phyloP scores from a whole-genome alignment of 108 stramenopile genomes.

The Pseudonitzschia multiseries region DNA sequence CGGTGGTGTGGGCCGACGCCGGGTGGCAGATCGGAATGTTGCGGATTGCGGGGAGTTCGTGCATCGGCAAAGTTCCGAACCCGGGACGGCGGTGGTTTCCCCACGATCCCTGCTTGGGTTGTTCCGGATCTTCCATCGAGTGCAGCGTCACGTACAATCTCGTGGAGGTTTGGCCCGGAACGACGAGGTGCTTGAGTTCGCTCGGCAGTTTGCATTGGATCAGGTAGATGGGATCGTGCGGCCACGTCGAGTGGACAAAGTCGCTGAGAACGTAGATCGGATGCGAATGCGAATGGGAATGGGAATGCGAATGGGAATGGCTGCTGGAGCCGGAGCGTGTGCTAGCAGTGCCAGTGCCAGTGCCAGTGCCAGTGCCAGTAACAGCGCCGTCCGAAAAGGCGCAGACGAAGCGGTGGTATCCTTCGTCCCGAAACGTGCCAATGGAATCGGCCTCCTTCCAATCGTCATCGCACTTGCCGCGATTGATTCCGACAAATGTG shows the following conservation, averaged over 20 bases:
- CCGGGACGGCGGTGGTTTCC: background rate
- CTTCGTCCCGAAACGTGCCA: background rate
- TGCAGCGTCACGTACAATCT: constrained; percentile 8
- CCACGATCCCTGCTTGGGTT: background rate
- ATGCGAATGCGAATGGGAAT: no score
- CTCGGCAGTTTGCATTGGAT: constrained; percentile 4
- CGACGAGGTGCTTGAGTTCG: background rate
- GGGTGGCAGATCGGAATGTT: constrained; percentile 14
- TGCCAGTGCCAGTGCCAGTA: background rate
- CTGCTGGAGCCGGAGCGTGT: no score
- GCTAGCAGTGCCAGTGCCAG: background rate
- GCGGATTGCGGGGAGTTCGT: background rate
- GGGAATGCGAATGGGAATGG: no score
- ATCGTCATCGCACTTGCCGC: constrained; percentile 10
- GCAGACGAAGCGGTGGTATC: constrained; percentile 19
- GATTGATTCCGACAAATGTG: constrained; percentile 15
- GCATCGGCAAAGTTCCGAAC: background rate
- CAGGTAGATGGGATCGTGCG: constrained; percentile 5
- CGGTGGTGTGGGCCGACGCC: background rate
- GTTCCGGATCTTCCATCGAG: constrained; percentile 10
- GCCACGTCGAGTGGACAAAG: background rate
- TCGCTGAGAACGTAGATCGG: constrained; percentile 2
- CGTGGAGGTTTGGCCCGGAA: background rate
- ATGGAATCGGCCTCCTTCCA: constrained; percentile 15
- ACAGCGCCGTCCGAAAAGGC: background rate